Base-by-base conservation (phyloP, 192 early-diverging fungal genomes). In the Coemansia erecta region DNA sequence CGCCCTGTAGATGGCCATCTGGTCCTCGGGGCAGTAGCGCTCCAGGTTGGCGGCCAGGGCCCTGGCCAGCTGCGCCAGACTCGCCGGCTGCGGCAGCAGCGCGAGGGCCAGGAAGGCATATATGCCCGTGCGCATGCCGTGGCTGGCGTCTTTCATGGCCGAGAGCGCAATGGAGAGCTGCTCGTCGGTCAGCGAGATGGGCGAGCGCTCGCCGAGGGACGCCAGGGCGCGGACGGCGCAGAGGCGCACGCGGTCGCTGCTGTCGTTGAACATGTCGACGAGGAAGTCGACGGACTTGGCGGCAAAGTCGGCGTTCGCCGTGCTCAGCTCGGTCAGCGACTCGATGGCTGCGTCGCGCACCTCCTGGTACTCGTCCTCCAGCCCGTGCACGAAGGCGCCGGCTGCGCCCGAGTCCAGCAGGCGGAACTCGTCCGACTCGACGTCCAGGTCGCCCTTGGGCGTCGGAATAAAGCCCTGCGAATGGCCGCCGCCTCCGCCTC, bases 261-360 rank as follows among this genome's bases (percentile, higher is more conserved):
- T 93, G 74, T 98, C 96, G 74, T 97, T 95, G 61, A 98, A 94
- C 92, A 98, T 98, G 56, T 97, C 95, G 57, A 95, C 88, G 28
- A 97, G 80, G 53, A 86, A 92, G 48, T 91, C 89, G 0, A 93
- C 72, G 0, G 93, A 87, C n/a, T 83, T 81, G 14, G 78, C 64
- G 0, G 90, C 83, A 71, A 97, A 92, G 56, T 82, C 78, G 3
- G 72, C 70, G 51, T 85, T 88, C n/a, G 82, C 81, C 41, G 89
- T 65, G 59, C 87, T 86, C 9, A 94, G 80, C 72, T 89, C 87
- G 33, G 87, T 77, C 22, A 95, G 89, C 4, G 93, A 90, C 58
- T 89, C 92, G 28, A 97, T 92, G 10, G 94, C 83, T 7, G 93
- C 90, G 52, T 86, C 84, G 44, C 94, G 80, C 33, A 98, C 94